phyloP scores from a whole-genome alignment of 2,329 filamentous ascomycete species.

The Dothistroma septosporum region DNA sequence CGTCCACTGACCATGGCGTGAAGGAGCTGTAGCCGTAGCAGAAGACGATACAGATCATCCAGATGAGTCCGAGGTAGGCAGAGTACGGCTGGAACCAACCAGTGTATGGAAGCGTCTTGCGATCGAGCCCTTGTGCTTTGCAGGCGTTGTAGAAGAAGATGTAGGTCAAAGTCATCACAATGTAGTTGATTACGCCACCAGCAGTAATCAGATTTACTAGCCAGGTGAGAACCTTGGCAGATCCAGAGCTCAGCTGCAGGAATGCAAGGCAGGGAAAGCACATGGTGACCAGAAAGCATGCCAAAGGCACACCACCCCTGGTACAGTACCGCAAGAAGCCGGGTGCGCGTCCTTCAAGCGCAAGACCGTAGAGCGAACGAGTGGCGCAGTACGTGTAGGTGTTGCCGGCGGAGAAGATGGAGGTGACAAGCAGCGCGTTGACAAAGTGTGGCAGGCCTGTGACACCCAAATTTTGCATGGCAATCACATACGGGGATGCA shows the following conservation, averaged over 20 bases:
- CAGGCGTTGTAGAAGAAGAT: constrained; percentile 54
- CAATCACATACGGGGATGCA: constrained; percentile 39
- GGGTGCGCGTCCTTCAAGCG: constrained; percentile 51
- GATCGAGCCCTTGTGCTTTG: constrained; percentile 49
- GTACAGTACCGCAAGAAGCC: constrained; percentile 55
- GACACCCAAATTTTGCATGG: constrained; percentile 42
- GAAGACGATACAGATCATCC: constrained; percentile 35
- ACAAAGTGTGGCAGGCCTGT: constrained; percentile 38
- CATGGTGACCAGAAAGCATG: constrained; percentile 48
- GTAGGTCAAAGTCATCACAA: constrained; percentile 56
- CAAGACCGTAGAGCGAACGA: constrained; percentile 50
- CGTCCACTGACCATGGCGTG: constrained; percentile 40
- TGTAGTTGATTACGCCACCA: constrained; percentile 58
- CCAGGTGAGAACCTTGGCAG: constrained; percentile 31
- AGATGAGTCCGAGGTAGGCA: constrained; percentile 32
- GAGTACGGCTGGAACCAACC: constrained; percentile 55
- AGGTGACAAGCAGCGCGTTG: constrained; percentile 41
- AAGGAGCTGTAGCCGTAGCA: constrained; percentile 54
- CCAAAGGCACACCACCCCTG: constrained; percentile 57
- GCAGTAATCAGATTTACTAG: constrained; percentile 53
- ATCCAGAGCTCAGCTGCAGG: constrained; percentile 28
- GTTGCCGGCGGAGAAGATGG: constrained; percentile 52
- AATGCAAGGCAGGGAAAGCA: constrained; percentile 32
- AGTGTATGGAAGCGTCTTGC: constrained; percentile 53
- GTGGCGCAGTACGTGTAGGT: constrained; percentile 52